These are phyloP conservation scores for Pichia nakasei DNA, from an alignment of 805 yeast species.

Conservation along the genomic window DNA sequence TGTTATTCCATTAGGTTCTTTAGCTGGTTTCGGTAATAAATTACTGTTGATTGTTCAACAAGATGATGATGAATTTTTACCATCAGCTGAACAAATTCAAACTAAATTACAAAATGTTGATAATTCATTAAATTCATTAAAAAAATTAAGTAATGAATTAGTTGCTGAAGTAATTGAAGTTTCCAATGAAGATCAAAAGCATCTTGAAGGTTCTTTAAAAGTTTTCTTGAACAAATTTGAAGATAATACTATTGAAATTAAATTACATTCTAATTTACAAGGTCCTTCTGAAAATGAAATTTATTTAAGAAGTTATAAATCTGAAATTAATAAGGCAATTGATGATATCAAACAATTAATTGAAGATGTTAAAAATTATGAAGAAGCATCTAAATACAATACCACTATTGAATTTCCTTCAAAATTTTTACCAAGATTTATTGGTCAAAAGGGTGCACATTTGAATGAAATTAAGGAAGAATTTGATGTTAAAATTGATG, in stretches of 20 bases:
- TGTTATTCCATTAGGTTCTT: constrained; percentile 49
- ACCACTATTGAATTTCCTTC: constrained; percentile 55
- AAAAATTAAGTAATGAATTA: constrained; percentile 49
- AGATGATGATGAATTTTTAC: constrained; percentile 62
- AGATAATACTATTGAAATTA: constrained; percentile 32
- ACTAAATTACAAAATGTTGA: constrained; percentile 48
- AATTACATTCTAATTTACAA: constrained; percentile 37
- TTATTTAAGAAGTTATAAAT: constrained; percentile 58
- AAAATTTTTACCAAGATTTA: constrained; percentile 62
- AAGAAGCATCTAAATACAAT: constrained; percentile 31
- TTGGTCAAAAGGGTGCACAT: constrained; percentile 83
- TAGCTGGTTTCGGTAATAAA: constrained; percentile 34
- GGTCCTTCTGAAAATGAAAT: constrained; percentile 42
- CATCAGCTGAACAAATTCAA: constrained; percentile 51
- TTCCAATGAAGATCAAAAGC: constrained; percentile 46
- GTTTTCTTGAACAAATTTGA: constrained; percentile 25
- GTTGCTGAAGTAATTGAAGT: constrained; percentile 43
- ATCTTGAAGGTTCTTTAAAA: constrained; percentile 51
- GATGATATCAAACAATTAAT: constrained; percentile 46
- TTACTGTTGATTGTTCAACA: constrained; percentile 49
- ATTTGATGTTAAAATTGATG: constrained; percentile 69
- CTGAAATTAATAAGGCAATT: constrained; percentile 48
- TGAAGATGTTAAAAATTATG: constrained; percentile 35
- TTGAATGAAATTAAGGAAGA: constrained; percentile 61
- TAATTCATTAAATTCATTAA: constrained; percentile 45